phyloP scores from a whole-genome alignment of 495 filamentous ascomycete species.

The Daldinia vernicosa region DNA sequence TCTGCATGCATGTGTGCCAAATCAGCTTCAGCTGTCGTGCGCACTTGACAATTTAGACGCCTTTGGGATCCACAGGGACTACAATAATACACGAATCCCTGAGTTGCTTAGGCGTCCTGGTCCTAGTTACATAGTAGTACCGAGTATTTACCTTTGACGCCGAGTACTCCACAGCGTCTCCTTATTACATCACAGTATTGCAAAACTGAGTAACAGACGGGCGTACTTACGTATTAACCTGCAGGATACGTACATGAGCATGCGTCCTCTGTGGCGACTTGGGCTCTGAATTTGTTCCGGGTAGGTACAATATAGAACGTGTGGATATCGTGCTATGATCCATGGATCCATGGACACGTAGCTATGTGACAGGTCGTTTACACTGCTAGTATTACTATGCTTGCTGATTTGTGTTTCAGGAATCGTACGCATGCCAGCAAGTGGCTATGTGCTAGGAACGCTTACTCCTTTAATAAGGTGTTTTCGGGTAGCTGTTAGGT shows the following conservation, averaged over 20 bases:
- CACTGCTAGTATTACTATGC: slow-evolving; percentile 23
- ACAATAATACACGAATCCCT: background rate
- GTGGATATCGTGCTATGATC: slow-evolving; percentile 19
- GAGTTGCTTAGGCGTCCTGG: background rate
- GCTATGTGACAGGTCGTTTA: slow-evolving; percentile 38
- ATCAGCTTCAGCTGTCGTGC: slow-evolving; percentile 17
- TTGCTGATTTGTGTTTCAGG: slow-evolving; percentile 22
- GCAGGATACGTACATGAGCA: background rate
- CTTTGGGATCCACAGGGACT: slow-evolving; percentile 7
- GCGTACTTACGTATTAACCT: background rate
- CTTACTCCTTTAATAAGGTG: slow-evolving; percentile 8
- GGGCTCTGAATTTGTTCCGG: background rate
- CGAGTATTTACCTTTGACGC: background rate
- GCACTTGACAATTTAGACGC: slow-evolving; percentile 2
- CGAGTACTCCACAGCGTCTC: slow-evolving; percentile 16
- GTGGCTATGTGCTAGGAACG: slow-evolving; percentile 7
- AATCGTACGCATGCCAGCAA: slow-evolving; percentile 7
- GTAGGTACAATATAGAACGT: background rate
- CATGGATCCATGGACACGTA: slow-evolving; percentile 10
- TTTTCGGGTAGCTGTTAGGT: background rate
- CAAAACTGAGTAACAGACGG: slow-evolving; percentile 13
- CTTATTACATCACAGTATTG: slow-evolving; percentile 12
- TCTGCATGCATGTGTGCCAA: slow-evolving; percentile 3
- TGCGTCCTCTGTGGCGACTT: background rate
- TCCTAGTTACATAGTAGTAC: slow-evolving; percentile 9